These are phyloP conservation scores for Cyberlindnera lachancei DNA, from an alignment of 805 yeast species.

Conservation along the genomic window DNA sequence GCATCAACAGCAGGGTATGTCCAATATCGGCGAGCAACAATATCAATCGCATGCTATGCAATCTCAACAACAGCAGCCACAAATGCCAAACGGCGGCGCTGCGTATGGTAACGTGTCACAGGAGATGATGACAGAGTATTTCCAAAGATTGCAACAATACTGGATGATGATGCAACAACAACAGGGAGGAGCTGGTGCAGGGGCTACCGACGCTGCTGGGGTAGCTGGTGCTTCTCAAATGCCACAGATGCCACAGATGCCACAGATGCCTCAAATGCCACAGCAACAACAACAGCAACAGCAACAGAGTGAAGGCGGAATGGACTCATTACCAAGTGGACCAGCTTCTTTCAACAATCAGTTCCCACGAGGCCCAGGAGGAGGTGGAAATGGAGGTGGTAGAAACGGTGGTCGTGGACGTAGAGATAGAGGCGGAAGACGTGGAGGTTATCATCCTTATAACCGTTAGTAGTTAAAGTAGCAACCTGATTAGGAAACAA, in stretches of 20 bases:
- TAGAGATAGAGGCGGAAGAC: constrained; percentile 10
- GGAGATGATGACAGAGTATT: constrained; percentile 35
- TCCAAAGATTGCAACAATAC: constrained; percentile 54
- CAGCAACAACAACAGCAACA: constrained; percentile 3
- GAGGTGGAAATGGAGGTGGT: constrained; percentile 13
- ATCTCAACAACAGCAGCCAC: no score
- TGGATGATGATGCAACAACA: constrained; percentile 55
- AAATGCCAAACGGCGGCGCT: constrained; percentile 5
- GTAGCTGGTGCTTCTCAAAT: constrained; percentile 2
- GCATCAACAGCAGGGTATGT: constrained; percentile 17
- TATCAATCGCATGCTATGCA: no score
- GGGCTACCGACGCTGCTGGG: no score
- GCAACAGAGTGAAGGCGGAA: constrained; percentile 24
- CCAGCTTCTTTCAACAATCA: not conserved
- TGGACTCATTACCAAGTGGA: constrained; percentile 9
- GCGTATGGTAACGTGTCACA: constrained; percentile 3
- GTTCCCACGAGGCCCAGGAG: constrained; percentile 16
- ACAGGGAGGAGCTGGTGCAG: constrained; percentile 1
- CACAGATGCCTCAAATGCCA: constrained; percentile 4
- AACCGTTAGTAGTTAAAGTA: constrained; percentile 5
- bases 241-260: constrained; percentile 8
- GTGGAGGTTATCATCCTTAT: constrained; percentile 38
- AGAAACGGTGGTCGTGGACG: constrained; percentile 12
- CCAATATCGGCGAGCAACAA: not conserved
- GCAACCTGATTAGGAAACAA: not conserved